Percentiles rank a stretch among this genome's conserved stretches.
Evolutionary conservation across 75 land plant genomes (phyloP).

Genomic region (Adiantum capillusveneris): DNA sequence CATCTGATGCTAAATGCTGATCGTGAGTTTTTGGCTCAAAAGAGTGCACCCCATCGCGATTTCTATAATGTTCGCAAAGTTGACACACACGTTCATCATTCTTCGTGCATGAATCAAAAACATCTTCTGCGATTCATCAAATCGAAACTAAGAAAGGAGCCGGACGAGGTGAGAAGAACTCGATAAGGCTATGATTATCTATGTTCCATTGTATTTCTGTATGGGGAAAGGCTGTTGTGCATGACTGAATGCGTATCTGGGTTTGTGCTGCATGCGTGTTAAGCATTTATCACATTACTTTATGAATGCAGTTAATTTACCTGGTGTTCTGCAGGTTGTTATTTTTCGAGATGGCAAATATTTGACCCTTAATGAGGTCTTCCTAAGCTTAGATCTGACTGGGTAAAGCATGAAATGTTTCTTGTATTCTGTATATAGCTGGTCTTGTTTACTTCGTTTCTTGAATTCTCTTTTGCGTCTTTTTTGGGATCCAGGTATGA

Average conservation of each 20-base stretch:
- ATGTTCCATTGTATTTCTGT: too few species aligned
- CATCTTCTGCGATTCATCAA: slow-evolving; percentile 94
- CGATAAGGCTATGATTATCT: too few species aligned
- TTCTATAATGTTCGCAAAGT: slow-evolving; percentile 97
- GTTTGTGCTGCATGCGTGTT: too few species aligned
- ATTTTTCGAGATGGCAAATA: slow-evolving; percentile 95
- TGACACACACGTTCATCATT: slow-evolving; percentile 97
- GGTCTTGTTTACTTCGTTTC: not conserved
- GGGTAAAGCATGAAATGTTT: slow-evolving; percentile 38
- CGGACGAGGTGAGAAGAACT: slow-evolving; percentile 65
- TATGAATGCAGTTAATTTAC: not conserved
- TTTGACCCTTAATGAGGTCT: slow-evolving; percentile 84
- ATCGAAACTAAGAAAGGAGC: slow-evolving; percentile 92
- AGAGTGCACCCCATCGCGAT: slow-evolving; percentile 97
- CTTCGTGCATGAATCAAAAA: slow-evolving; percentile 99
- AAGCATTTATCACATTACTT: not conserved
- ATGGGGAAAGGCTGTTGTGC: too few species aligned
- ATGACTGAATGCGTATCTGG: too few species aligned
- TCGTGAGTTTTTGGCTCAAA: slow-evolving; percentile 91
- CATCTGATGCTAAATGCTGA: slow-evolving; percentile 98
- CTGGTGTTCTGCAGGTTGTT: slow-evolving; percentile 53
- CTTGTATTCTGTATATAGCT: not conserved
- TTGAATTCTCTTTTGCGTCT: too few species aligned
- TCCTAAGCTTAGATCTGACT: slow-evolving; percentile 90
- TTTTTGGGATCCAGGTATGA: slow-evolving; percentile 58